Percentiles rank a stretch among this genome's conserved stretches.
These are phyloP conservation scores for Kokia cookei DNA, from an alignment of 441 rosid genomes.

Conservation along the genomic window DNA sequence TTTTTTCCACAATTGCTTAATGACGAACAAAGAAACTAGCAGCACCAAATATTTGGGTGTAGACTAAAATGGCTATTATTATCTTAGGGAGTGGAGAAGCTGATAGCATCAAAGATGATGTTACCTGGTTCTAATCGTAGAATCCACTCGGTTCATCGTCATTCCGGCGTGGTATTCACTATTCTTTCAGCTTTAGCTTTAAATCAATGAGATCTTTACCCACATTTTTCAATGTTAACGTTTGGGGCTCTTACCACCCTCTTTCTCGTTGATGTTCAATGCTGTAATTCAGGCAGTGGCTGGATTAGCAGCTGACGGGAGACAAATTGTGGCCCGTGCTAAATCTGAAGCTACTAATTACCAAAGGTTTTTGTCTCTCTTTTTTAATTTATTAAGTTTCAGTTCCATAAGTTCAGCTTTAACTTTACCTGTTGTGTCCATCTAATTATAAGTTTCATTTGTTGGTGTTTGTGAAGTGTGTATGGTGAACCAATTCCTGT, in stretches of 20 bases:
- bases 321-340: conserved; percentile 87
- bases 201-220: not conserved
- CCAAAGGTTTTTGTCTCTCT: conserved; percentile 40
- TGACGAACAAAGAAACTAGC: not conserved
- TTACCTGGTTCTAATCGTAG: conserved; percentile 90
- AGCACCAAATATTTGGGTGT: not conserved
- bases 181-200: not conserved
- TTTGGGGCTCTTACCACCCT: not conserved
- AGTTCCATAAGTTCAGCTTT: not conserved
- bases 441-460: not conserved
- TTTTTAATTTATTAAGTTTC: not conserved
- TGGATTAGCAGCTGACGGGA: conserved; percentile 98
- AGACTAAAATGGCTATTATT: not conserved
- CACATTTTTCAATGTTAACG: not conserved
- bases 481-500: conserved; percentile 92
- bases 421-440: not conserved
- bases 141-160: conserved; percentile 93
- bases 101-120: conserved; percentile 98
- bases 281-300: conserved; percentile 72
- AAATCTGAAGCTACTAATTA: conserved; percentile 74
- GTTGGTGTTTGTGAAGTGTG: conserved; percentile 34
- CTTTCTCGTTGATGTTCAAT: not conserved
- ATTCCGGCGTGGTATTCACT: conserved; percentile 69
- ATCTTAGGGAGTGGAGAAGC: conserved; percentile 95
- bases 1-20: not conserved